Base-by-base conservation (phyloP, 495 filamentous ascomycete species). In the Daldinia loculata region DNA sequence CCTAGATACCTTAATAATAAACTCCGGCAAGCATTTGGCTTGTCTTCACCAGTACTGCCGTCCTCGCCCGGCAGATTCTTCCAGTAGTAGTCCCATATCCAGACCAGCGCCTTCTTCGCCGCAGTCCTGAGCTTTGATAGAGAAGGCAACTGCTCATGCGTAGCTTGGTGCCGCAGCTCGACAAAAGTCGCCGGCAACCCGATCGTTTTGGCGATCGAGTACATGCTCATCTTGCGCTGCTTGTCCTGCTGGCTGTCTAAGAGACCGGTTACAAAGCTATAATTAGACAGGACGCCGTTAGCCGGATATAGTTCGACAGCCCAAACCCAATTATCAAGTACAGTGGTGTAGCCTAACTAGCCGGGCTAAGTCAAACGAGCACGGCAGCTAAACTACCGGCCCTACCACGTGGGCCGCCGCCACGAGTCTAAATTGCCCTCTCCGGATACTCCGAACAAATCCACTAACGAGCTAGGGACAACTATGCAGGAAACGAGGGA, bases 61-160 rank as follows among this genome's bases (percentile, higher is more conserved):
- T 56, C 69, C 1, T 55, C 56, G 4, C 56, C 61, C 22, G 78
- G 67, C 30, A 90, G 73, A 45, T 82, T 75, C 32, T 77, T 80
- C 95, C 95, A 98, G 79, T 97, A 97, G 74, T 90, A 90, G 39
- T 85, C 83, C 93, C 93, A 97, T 55, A 98, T 85, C 95, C 95
- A 98, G 30, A 84, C 86, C 56, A 98, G 80, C 2, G 89, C 92
- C 70, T 89, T 86, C 68, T 83, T 71, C 2, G 90, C 85, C 5
- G 90, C 89, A 12, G 83, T 82, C 59, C 92, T 83, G 60, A 98
- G 80, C 27, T 92, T 87, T 6, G 85, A 80, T 57, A 98, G 80
- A 0, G 88, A 87, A 0, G 95, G 94, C 60, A 97, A 80, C 72
- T 93, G 91, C 69, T 93, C 91, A 78, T 98, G 95, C 39, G 93